Base-by-base conservation (phyloP, 176 grass and related monocot species). In the Eleusine coracana region DNA sequence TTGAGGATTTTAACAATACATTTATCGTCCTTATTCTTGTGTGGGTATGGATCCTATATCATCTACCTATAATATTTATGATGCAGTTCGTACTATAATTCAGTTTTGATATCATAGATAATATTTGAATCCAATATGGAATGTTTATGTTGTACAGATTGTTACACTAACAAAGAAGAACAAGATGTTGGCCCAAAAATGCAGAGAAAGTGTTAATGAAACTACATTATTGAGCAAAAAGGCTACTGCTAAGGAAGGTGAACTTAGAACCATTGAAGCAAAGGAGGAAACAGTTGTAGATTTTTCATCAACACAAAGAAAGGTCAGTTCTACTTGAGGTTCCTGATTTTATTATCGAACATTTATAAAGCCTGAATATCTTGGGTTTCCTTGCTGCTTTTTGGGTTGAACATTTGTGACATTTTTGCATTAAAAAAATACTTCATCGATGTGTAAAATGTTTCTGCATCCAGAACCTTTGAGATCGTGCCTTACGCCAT, bases 151-250 rank as follows among this genome's bases (percentile, higher is more conserved):
- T 73, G 31, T 89, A 63, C 81, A 95, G 89, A 83, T 95, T 56
- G 79, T 88, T 79, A 86, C 79, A 6, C 79, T 91, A 56, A 88
- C 81, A 66, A 92, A 90, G 74, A 98, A 93, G 75, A 98, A 98
- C 80, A 93, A 71, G 62, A 67, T 88, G 52, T 78, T 98, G 79
- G 70, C 79, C 59, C 29, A 94, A 82, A 92, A 88, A 76, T 90
- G 70, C 65, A 95, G 84, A 85, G 59, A 70, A 73, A 93, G 74
- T 65, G 54, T 66, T 74, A 56, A 51, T 5, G 84, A 46, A 46
- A 49, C 4, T 49, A 74, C 44, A 46, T 46, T 46, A 10, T 46
- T 46, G 44, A 84, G 65, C 39, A 65, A 84, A 83, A 89, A 74
- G 36, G 29, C 49, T 80, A 52, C 50, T 80, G 52, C 46, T 31